phyloP scores from a whole-genome alignment of 768 basidiomycete species.

The Lactarius quietus region DNA sequence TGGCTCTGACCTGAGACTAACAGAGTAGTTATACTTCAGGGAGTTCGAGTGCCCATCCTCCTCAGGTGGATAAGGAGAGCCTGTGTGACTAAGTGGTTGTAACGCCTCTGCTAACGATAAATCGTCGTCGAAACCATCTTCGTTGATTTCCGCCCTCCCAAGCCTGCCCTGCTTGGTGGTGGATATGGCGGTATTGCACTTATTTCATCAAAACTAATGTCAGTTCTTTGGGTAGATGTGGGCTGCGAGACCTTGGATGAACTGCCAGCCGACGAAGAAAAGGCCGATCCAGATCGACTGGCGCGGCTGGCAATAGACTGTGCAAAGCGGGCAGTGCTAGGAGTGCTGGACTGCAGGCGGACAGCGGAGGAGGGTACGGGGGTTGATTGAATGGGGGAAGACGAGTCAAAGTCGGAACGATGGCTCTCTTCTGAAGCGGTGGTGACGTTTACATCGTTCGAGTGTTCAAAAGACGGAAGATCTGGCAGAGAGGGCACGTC shows the following conservation, averaged over 20 bases:
- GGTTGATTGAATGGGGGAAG: slow-evolving; percentile 63
- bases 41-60: slow-evolving; percentile 39
- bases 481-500: slow-evolving; percentile 85
- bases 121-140: slow-evolving; percentile 38
- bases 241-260: slow-evolving; percentile 13
- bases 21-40: slow-evolving; percentile 57
- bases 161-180: slow-evolving; percentile 32
- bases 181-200: slow-evolving; percentile 57
- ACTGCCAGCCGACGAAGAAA: slow-evolving; percentile 25
- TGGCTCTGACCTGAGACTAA: slow-evolving; percentile 57
- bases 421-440: slow-evolving; percentile 39
- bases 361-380: slow-evolving; percentile 50
- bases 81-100: slow-evolving; percentile 51
- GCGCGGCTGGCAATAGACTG: slow-evolving; percentile 49
- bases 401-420: slow-evolving; percentile 38
- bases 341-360: slow-evolving; percentile 49
- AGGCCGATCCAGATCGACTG: slow-evolving; percentile 36
- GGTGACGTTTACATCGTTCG: slow-evolving; percentile 40
- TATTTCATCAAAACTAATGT: slow-evolving; percentile 49
- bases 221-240: slow-evolving; percentile 6
- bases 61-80: slow-evolving; percentile 43
- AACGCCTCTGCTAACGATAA: slow-evolving; percentile 56
- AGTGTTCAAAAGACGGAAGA: slow-evolving; percentile 67
- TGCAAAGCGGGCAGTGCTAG: slow-evolving; percentile 48
- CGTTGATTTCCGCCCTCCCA: slow-evolving; percentile 19